Base-by-base conservation (phyloP, 1,284 basidiomycete species). In the Binderoboletus segoi region DNA sequence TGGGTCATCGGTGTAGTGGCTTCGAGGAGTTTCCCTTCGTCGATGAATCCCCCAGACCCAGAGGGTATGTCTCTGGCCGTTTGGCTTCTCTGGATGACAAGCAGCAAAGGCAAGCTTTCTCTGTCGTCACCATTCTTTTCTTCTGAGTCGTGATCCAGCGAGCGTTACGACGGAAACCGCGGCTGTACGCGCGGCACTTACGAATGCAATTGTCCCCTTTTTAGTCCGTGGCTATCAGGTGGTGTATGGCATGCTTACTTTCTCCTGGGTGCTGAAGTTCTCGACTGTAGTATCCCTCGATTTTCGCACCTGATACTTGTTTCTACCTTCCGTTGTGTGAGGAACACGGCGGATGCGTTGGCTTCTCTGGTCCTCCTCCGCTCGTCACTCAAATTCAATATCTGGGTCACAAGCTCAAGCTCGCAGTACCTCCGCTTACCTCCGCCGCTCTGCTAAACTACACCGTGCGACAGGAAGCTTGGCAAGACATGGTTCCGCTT, bases 21-120 rank as follows among this genome's bases (percentile, higher is more conserved):
- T n/a, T 42, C 59, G 3, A 64, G 64, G 50, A 63, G 56, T 13
- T 32, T 44, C 23, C 41, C 63, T 24, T 48, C 38, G 18, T 54
- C 53, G 5, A 50, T 32, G 8, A 35, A 37, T 45, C 24, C 46
- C 26, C 51, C 61, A 12, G 75, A 79, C 42, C 66, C 64, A 4
- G 77, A 77, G 47, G 60, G 66, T 23, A 65, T 68, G 35, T 72
- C 78, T n/a, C 71, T 86, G 26, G 74, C 77, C 3, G 58, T 83
- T 5, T 87, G 82, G 82, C 64, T 85, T 35, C 64, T 83, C 51
- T 87, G 84, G 84, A 76, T 82, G 70, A 79, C 77, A 16, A 77
- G 73, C 51, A 78, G 73, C 50, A 67, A 67, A 70, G 77, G 85
- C 79, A 60, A 63, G 70, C 53, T 42, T 37, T 59, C 48, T 53